Base-by-base conservation (phyloP, 2,329 filamentous ascomycete species). In the Geosmithia putterillii region DNA sequence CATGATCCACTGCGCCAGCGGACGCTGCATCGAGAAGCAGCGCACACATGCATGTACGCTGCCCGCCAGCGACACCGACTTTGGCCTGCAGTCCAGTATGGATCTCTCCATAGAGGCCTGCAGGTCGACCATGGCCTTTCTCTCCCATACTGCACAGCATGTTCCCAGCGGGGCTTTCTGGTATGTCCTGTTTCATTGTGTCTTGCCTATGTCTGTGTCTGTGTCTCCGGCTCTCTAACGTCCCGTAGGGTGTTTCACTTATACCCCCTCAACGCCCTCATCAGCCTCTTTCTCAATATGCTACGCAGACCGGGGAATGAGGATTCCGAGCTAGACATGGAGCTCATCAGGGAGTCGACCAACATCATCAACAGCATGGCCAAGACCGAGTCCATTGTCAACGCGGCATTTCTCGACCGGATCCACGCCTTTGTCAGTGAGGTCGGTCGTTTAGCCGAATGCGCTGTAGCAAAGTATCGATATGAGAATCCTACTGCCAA, bases 241-340 rank as follows among this genome's bases (percentile, higher is more conserved):
- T 25, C 23, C n/a, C n/a, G n/a, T 25, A 76, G 74, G 71, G 55
- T 67, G n/a, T 54, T 76, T 3, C 59, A 74, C 2, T 77, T 74
- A 50, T 78, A 78, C 44, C 73, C 74, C 1, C 67, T 74, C 44
- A 68, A 70, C 0, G 73, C 74, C 1, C 57, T 74, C 14, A 58
- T 76, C 43, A 65, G 64, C 1, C 59, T 79, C 1, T 79, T 78
- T 50, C 73, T 69, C 57, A 73, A 70, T 46, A 65, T 77, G 23
- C 56, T 79, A 0, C 57, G 63, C 19, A 60, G 70, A 23, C 74
- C 74, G 0, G 55, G 65, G 0, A 57, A 69, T 21, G 56, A 62
- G 0, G 56, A 65, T 21, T 63, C 70, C 0, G 50, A 57, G 2
- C 53, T 61, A 3, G 74, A 78, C 44, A 50, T 76, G 4, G 60